Evolutionary conservation across 1,284 basidiomycete genomes (phyloP).

Genomic region (Fereydounia khargensis): DNA sequence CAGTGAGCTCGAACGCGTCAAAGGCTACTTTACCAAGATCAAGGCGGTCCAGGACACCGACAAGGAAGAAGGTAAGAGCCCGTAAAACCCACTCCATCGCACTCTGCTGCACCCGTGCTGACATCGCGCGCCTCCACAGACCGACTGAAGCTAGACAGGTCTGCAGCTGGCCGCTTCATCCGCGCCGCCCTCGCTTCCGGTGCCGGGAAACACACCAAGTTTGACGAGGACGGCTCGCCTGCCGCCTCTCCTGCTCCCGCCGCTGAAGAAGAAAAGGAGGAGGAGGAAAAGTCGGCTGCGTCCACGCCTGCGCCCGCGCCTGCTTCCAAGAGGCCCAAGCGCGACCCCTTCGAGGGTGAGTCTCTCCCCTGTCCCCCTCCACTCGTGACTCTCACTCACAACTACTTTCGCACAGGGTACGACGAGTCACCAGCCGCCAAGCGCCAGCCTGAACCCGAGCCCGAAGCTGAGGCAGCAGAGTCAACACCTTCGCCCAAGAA

Average conservation of each 20-base stretch:
- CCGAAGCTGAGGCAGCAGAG: not conserved
- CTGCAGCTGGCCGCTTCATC: slow-evolving; percentile 34
- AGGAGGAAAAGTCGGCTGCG: not conserved
- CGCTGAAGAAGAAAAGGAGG: slow-evolving; percentile 1
- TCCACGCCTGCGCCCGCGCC: too few species aligned
- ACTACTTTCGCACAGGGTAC: not conserved
- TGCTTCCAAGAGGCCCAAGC: not conserved
- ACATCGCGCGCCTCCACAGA: too few species aligned
- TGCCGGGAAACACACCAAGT: slow-evolving; percentile 23
- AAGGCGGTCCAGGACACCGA: slow-evolving; percentile 24
- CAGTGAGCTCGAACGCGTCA: slow-evolving; percentile 39
- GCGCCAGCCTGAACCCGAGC: not conserved
- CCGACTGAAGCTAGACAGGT: slow-evolving; percentile 21
- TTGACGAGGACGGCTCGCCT: slow-evolving; percentile 9
- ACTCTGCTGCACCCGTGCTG: too few species aligned
- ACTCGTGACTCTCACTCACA: not conserved
- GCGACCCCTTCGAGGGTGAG: slow-evolving; percentile 32
- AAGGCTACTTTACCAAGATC: slow-evolving; percentile 44
- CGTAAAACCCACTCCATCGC: not conserved
- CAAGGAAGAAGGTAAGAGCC: slow-evolving; percentile 5
- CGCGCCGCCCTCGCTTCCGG: slow-evolving; percentile 13
- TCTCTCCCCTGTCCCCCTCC: not conserved
- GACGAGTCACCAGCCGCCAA: not conserved
- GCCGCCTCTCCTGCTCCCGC: too few species aligned
- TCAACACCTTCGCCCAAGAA: not conserved